Base-by-base conservation (phyloP, 768 basidiomycete species). In the Rhodotorula babjevae region DNA sequence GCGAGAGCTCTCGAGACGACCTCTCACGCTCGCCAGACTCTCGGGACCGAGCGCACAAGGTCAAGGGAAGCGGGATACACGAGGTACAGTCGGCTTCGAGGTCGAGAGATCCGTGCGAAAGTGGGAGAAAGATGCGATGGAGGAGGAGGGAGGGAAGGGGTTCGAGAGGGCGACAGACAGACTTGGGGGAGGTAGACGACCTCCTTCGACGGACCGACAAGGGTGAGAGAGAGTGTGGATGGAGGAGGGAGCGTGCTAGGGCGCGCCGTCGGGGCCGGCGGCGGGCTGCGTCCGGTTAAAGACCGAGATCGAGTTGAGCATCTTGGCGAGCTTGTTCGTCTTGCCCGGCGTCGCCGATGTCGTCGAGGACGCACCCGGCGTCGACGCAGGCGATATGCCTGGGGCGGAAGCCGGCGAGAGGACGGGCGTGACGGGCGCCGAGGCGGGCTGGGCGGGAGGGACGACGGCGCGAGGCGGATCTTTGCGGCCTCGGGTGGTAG, bases 291-390 rank as follows among this genome's bases (percentile, higher is more conserved):
- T 27, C 1, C 65, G 57, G 58, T 72, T 72, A 58, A 75, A 75
- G 27, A 75, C 74, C 5, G 61, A 63, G 55, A 75, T 75, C 44
- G 49, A 58, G 61, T 63, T 66, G 59, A 75, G 59, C 71, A 75
- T 72, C 65, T 69, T 69, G 25, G 65, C 68, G 21, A 75, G 63
- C 62, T 72, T 72, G 71, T 69, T 69, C 61, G 57, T 60, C 67
- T 64, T 67, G 36, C 57, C n/a, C n/a, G n/a, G n/a, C 21, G 49
- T 36, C 4, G 65, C 60, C 36, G 5, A 9, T 36, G 36, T 36
- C 36, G 36, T 61, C 33, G 56, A 47, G 12, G 23, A 15, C 25
- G 25, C n/a, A 49, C 33, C 46, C n/a, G 52, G 15, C 21, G 46
- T 49, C 19, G 61, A 62, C 47, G 23, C 47, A 16, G 18, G 68